Base-by-base conservation (phyloP, 2,329 filamentous ascomycete genomes). In the Fusarium anthophilum region DNA sequence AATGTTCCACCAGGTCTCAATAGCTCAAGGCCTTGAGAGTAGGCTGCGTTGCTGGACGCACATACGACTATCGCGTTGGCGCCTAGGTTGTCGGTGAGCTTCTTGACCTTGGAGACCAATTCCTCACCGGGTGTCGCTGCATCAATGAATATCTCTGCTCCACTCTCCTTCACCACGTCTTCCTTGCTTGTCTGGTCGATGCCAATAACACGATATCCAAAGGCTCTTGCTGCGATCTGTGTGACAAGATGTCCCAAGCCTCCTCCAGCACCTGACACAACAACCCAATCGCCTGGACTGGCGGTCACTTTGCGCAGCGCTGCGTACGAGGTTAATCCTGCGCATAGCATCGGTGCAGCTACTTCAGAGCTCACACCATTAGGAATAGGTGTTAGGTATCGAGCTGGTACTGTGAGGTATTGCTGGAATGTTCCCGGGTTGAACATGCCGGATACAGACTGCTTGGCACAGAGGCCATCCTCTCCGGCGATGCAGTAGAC, bases 401-500 rank as follows among this genome's bases (percentile, higher is more conserved):
- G 39, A 10, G 39, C 39, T 35, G 55, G 55, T 2, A 48, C 28
- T 3, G 55, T 26, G 7, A 57, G 30, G 4, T 28, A 57, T n/a
- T 57, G 55, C 8, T 57, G 55, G n/a, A 57, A 57, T 22, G 55
- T 57, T 0, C 55, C 55, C 0, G 55, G 39, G 7, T 47, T 26
- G 30, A 57, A 57, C 24, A 57, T 41, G 28, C 55, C 55, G 1
- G 55, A 57, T 0, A 57, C 55, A 35, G 55, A 57, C n/a, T 57
- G 55, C 2, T 48, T 57, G 14, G 55, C 39, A 48, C 55, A 57
- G 3, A 57, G 55, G 3, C 55, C 55, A 18, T 57, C 55, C 7
- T 57, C 55, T 10, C 55, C 39, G 13, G 55, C 55, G 8, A 57
- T 57, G 30, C 55, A 57, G 17, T 57, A 57, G 2, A 57, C 54